Evolutionary conservation across 2,329 filamentous ascomycete genomes (phyloP), one percentile per base, ranked within the genome.

Genomic region (Drechmeria coniospora): DNA sequence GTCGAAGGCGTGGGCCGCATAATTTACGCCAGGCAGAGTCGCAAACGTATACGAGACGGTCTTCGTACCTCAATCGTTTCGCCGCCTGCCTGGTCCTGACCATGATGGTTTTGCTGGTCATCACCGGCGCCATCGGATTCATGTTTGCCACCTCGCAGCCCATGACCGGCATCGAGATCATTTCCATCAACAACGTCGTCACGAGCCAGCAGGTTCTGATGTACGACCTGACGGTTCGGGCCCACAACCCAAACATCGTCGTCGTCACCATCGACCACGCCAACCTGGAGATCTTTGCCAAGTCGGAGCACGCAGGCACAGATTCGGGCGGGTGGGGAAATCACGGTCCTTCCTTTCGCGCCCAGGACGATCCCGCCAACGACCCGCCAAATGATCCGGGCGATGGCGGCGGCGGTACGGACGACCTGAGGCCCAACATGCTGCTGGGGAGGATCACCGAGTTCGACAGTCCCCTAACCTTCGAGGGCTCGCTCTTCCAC

Each of bases 191-290:
- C 42, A 92, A 93, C 39, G 83, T 98, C 15, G 68, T 95, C 26
- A 86, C 86, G 3, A 93, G 82, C 42, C 82, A 93, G 50, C 82
- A 93, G 50, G 86, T 95, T 49, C 67, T 98, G 23, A 93, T 98
- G 72, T 69, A 95, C 43, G 87, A 98, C 50, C 58, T 98, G 26
- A 73, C 81, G 13, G 82, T 98, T 33, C 73, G 73, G 39, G 90
- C 87, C 1, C 65, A 87, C 41, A 98, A 98, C 47, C 86, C 87
- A 1, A 98, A 95, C 41, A 74, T 94, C 22, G 79, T 95, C 21
- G 74, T 83, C 2, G 79, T 98, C 23, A 79, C 79, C 3, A 73
- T 98, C 21, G 75, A 80, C 36, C 75, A 86, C 25, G 78, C 92
- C 46, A 84, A 95, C 47, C 65, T 95, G 32, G 84, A 92, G 44